A percentile compares a stretch with the other conserved stretches of the same genome.
Conservation (phyloP, 306 rosid species). For the Vachellia collinsii region DNA sequence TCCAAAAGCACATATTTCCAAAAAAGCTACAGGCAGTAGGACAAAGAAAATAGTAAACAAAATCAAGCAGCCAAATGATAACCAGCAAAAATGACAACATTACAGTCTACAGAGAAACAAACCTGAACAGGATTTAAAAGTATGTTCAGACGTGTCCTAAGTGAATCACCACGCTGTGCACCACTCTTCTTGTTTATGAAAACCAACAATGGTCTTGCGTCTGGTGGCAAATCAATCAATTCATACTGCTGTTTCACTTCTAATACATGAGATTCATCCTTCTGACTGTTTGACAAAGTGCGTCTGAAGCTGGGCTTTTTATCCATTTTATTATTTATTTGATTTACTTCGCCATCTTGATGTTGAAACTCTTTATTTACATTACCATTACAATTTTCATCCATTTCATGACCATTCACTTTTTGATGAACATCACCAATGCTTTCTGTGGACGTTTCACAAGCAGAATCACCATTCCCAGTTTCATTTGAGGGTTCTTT, state of each 20-base stretch:
- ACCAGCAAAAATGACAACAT: conserved; percentile 31
- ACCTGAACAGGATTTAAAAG: conserved; percentile 97
- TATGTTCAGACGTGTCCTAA: conserved; percentile 76
- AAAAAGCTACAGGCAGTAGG: conserved; percentile 16
- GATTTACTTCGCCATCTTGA: conserved; percentile 56
- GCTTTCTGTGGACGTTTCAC: conserved; percentile 75
- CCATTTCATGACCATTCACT: conserved; percentile 65
- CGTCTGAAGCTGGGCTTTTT: conserved; percentile 56
- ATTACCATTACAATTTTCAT: conserved; percentile 56
- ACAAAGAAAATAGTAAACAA: conserved; percentile 29
- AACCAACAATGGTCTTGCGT: conserved; percentile 92
- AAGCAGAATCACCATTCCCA: conserved; percentile 62
- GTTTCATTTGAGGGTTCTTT: conserved; percentile 59
- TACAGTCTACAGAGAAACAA: conserved; percentile 38
- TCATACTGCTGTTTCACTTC: conserved; percentile 72
- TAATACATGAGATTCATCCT: conserved; percentile 66
- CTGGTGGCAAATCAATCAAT: conserved; percentile 80
- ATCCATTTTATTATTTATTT: conserved; percentile 51
- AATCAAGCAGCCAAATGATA: conserved; percentile 26
- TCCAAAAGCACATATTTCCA: conserved; percentile 27
- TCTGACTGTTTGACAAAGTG: conserved; percentile 61
- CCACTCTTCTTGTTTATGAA: conserved; percentile 99
- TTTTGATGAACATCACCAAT: conserved; percentile 61
- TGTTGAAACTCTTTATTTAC: conserved; percentile 54
- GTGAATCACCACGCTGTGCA: conserved; percentile 95